Base-by-base conservation (phyloP, 441 rosid genomes). In the Populus hybrid region DNA sequence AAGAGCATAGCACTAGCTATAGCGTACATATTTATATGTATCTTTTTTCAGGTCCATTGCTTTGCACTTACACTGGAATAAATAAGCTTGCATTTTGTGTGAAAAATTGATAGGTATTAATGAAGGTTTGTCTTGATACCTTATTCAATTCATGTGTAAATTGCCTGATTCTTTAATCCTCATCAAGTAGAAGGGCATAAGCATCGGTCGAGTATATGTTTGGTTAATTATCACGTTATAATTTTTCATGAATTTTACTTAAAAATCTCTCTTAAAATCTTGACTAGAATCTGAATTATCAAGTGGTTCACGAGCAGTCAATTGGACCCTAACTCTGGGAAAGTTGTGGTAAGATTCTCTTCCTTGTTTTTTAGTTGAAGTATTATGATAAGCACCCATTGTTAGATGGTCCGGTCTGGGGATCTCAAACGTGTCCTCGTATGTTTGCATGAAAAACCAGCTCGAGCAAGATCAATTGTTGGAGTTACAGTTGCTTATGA, bases 401-500 rank as follows among this genome's bases (percentile, higher is more conserved):
- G 69, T 67, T 64, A 71, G 72, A 73, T 64, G 57, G 67, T 69
- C 78, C 65, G 68, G 71, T 65, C 63, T 73, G 42, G 53, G 67
- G 71, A 69, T 75, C 76, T 79, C 61, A 21, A 77, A 76, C 50
- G 72, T 74, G 50, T 77, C 30, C 70, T 67, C 73, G 16, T 50
- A n/a, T n/a, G 63, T 74, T 73, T 79, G 69, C 84, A 95, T 98
- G 99, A 92, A 59, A 95, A 96, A 82, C 99, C 98, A 72, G 87
- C 93, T 57, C 83, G 85, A 82, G 94, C 99, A 82, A 97, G 98
- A 72, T 94, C 98, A 83, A 94, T 97, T 84, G 90, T 96, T 85
- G 98, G 98, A 72, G 98, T 96, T 70, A 87, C 90, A 74, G 97
- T 95, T 81, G 98, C 97, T 80, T 91, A 91, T 78, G 99, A 97